Percentiles rank a stretch among this genome's conserved stretches.
phyloP scores from a whole-genome alignment of 2,329 filamentous ascomycete species.

The Sporothrix pallida region DNA sequence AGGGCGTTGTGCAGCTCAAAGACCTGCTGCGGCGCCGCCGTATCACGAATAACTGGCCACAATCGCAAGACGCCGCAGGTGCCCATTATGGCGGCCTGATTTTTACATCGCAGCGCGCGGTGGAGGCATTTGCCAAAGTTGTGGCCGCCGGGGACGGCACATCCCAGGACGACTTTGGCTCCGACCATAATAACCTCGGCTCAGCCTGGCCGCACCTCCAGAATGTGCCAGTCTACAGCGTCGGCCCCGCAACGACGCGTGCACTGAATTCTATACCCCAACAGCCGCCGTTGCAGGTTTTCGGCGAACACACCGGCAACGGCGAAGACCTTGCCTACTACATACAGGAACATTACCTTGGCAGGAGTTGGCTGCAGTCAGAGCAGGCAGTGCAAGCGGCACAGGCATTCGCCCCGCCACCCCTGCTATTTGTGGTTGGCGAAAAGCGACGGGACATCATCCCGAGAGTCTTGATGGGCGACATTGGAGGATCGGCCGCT shows the following conservation, averaged over 20 bases:
- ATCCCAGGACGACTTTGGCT: conserved; percentile 36
- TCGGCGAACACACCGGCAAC: conserved; percentile 82
- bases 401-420: conserved; percentile 56
- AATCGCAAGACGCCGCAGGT: neutral
- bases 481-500: conserved; percentile 47
- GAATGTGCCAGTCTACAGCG: conserved; percentile 72
- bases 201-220: conserved; percentile 59
- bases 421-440: conserved; percentile 85
- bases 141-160: conserved; percentile 57
- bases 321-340: conserved; percentile 78
- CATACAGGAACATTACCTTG: conserved; percentile 78
- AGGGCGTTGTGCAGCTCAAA: conserved; percentile 61
- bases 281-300: conserved; percentile 63
- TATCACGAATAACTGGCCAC: conserved; percentile 44
- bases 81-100: conserved; percentile 74
- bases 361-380: conserved; percentile 35
- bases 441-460: conserved; percentile 91
- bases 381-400: conserved; percentile 58
- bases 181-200: neutral
- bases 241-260: conserved; percentile 79
- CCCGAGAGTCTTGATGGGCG: conserved; percentile 74
- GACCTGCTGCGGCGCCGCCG: conserved; percentile 53
- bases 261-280: conserved; percentile 66
- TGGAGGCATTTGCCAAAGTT: conserved; percentile 74
- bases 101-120: conserved; percentile 83